Conservation (phyloP, 164 flowering plant genomes). For the Stephania japonica region DNA sequence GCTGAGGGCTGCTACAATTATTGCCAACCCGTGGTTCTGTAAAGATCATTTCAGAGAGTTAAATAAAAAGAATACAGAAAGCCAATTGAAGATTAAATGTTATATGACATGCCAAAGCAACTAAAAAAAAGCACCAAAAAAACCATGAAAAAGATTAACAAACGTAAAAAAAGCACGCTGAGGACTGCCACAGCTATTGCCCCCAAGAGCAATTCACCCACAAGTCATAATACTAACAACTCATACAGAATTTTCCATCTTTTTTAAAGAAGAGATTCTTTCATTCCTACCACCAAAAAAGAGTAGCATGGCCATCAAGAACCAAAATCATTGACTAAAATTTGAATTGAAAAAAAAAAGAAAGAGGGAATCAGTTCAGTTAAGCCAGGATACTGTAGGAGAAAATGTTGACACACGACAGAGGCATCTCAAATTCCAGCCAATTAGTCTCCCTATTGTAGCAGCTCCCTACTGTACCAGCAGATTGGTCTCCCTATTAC, state of each 20-base stretch:
- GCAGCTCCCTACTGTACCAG: background rate
- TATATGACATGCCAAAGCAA: background rate
- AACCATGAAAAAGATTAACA: background rate
- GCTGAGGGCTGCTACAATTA: too few species aligned
- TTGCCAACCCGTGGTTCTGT: conserved; percentile 16
- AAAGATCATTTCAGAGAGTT: conserved; percentile 8
- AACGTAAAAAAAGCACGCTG: background rate
- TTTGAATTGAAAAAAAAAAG: too few species aligned
- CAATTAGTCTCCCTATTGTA: background rate
- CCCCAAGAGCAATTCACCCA: too few species aligned
- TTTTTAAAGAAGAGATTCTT: too few species aligned
- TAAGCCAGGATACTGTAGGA: background rate
- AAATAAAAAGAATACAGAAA: background rate
- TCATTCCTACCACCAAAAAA: too few species aligned
- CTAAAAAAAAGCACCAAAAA: background rate
- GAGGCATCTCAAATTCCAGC: background rate
- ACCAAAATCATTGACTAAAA: too few species aligned
- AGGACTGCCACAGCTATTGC: too few species aligned
- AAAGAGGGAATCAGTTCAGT: too few species aligned
- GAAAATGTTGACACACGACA: background rate
- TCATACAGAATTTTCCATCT: too few species aligned
- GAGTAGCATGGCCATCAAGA: too few species aligned
- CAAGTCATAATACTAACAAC: too few species aligned
- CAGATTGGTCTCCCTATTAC: background rate
- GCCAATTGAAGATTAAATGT: background rate